Evolutionary conservation across 148 eudicot species (phyloP).

Genomic region (Fagopyrum tataricum): DNA sequence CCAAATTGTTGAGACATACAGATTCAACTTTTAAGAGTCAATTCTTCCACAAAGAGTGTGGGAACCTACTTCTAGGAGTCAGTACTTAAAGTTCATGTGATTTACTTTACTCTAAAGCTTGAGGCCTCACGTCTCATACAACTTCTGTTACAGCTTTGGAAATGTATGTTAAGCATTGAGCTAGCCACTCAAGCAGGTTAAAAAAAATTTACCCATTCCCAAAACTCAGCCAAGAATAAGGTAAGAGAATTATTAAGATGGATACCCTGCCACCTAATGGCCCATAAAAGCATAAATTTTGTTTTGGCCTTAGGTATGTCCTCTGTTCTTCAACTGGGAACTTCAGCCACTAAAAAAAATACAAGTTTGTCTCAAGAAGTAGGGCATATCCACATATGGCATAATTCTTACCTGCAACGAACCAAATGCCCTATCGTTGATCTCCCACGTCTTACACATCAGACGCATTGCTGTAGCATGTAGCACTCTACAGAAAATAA

Average conservation of each 20-base stretch:
- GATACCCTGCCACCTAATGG: not conserved
- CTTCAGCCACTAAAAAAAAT: not conserved
- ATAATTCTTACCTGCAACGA: slow-evolving; percentile 56
- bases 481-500: slow-evolving; percentile 39
- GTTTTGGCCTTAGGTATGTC: not conserved
- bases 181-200: not conserved
- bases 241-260: not conserved
- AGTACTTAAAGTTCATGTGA: not conserved
- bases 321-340: not conserved
- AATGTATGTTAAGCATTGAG: not conserved
- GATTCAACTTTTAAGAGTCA: too few species aligned
- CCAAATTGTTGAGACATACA: too few species aligned
- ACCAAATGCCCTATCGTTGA: slow-evolving; percentile 78
- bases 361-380: not conserved
- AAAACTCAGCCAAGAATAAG: not conserved
- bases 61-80: not conserved
- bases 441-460: slow-evolving; percentile 94
- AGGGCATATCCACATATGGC: not conserved
- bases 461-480: slow-evolving; percentile 78
- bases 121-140: not conserved
- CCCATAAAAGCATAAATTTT: not conserved
- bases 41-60: too few species aligned
- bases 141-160: not conserved
- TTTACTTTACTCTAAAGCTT: not conserved
- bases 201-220: not conserved